These are phyloP conservation scores for Grifola frondosa DNA, from an alignment of 1,284 basidiomycete genomes.

Conservation along the genomic window DNA sequence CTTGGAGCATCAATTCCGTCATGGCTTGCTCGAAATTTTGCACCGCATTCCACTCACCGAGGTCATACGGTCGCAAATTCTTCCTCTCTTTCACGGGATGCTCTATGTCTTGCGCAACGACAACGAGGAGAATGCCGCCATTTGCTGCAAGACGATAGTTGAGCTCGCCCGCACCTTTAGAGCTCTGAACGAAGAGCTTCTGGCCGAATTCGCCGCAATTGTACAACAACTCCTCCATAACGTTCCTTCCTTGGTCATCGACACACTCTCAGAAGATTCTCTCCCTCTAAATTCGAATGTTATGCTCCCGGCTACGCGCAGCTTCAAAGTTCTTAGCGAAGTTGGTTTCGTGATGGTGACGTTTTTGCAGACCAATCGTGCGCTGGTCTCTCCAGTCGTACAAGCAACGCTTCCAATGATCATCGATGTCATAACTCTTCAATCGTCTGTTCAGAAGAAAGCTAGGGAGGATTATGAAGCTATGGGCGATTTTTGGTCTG, in stretches of 20 bases:
- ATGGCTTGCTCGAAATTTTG: conserved; percentile 83
- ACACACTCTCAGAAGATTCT: conserved; percentile 74
- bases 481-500: conserved; percentile 82
- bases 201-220: conserved; percentile 81
- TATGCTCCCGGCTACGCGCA: conserved; percentile 71
- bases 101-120: conserved; percentile 85
- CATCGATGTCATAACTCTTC: conserved; percentile 74
- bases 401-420: conserved; percentile 75
- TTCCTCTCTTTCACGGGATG: conserved; percentile 74
- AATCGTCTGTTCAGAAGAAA: conserved; percentile 86
- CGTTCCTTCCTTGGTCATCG: conserved; percentile 73
- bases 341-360: conserved; percentile 93
- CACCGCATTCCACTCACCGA: conserved; percentile 89
- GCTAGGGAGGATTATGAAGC: conserved; percentile 80
- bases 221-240: conserved; percentile 78
- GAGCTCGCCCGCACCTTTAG: conserved; percentile 76
- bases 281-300: conserved; percentile 51
- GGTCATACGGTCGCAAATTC: conserved; percentile 68
- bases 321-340: conserved; percentile 95
- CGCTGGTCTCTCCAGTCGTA: conserved; percentile 68
- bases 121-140: conserved; percentile 94
- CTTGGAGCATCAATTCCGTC: conserved; percentile 84
- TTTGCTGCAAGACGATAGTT: conserved; percentile 90
- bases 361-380: conserved; percentile 82
- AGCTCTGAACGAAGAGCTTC: conserved; percentile 75